A percentile compares a stretch with the other conserved stretches of the same genome.
Evolutionary conservation across 73 alveolate genomes (phyloP).

Genomic region (Tetrahymena elliotti): DNA sequence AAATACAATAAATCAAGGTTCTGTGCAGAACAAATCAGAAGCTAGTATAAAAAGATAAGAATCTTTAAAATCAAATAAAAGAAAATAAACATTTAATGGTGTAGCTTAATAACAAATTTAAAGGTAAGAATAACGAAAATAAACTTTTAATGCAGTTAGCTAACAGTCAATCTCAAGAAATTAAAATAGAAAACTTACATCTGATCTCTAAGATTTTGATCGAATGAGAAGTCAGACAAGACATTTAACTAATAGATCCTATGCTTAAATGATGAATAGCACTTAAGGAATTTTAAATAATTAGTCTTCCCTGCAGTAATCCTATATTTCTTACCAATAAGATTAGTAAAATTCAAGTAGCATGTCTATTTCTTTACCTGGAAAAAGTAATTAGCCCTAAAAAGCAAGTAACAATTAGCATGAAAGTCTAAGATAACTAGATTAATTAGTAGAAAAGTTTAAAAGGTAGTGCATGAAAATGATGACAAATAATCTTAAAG

Average conservation of each 20-base stretch:
- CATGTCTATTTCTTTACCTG: neutral
- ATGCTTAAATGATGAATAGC: neutral
- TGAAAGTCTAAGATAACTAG: neutral
- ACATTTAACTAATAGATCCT: neutral
- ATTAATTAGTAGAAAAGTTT: neutral
- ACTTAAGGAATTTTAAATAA: neutral
- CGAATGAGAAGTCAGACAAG: neutral
- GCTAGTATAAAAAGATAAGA: neutral
- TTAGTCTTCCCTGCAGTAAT: neutral
- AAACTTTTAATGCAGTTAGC: neutral
- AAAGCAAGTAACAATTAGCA: neutral
- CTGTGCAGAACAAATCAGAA: neutral
- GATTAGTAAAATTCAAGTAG: neutral
- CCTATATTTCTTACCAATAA: neutral
- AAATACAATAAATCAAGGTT: neutral
- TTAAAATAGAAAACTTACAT: neutral
- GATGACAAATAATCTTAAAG: neutral
- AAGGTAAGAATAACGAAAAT: no score
- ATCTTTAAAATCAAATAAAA: neutral
- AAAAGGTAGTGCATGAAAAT: neutral
- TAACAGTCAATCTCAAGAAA: neutral
- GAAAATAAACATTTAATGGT: neutral
- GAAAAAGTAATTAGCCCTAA: neutral
- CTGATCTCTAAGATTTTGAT: neutral
- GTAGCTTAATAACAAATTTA: neutral